Evolutionary conservation across 345 rosid genomes (phyloP).

Genomic region (Eucalyptus pumila): DNA sequence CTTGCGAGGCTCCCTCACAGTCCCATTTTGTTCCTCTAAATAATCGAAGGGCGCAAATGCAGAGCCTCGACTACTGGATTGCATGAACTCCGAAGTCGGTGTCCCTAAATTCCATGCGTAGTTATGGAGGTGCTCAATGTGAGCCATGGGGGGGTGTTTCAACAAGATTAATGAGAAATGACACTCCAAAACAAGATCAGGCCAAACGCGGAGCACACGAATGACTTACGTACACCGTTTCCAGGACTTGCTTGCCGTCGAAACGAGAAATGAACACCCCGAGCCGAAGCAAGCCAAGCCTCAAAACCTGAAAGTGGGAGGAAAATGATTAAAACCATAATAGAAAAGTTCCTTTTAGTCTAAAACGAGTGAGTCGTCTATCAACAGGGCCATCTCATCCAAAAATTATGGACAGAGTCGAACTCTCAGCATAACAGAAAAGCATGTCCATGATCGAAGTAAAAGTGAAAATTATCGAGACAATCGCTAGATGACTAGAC

Average conservation of each 20-base stretch:
- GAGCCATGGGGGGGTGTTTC: not conserved
- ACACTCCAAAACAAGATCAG: not conserved
- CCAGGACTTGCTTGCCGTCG: not conserved
- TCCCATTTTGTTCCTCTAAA: not conserved
- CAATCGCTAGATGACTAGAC: not conserved
- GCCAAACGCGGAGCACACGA: not conserved
- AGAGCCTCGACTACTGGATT: not conserved
- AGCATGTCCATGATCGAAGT: not conserved
- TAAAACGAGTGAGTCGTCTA: not conserved
- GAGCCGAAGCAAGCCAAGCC: not conserved
- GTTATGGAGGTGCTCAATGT: not conserved
- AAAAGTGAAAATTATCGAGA: not conserved
- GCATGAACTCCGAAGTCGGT: not conserved
- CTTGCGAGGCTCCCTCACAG: not conserved
- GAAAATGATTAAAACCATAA: not conserved
- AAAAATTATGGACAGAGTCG: not conserved
- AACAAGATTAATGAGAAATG: not conserved
- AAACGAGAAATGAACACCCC: not conserved
- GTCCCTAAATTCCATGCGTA: not conserved
- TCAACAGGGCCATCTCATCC: not conserved
- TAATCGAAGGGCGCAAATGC: not conserved
- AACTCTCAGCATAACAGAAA: not conserved
- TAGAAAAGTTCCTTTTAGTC: not conserved
- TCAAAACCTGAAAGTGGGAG: not conserved
- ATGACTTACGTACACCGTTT: not conserved